Percentiles rank a stretch among this genome's conserved stretches.
Evolutionary conservation across 768 basidiomycete species (phyloP).

Genomic region (Dendrothele bispora): DNA sequence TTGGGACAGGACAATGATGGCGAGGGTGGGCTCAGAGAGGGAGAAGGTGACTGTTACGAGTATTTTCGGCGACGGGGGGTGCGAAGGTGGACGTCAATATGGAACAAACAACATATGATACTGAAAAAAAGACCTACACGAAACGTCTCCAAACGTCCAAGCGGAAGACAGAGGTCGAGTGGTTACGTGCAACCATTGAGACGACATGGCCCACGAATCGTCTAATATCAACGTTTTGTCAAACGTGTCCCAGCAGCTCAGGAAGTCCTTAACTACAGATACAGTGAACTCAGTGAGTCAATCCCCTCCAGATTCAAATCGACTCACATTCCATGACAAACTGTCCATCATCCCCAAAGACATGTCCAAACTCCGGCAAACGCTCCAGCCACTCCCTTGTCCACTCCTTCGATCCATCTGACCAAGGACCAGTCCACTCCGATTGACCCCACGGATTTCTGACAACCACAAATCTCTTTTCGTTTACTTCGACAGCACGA

Average conservation of each 20-base stretch:
- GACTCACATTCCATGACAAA: constrained; percentile 56
- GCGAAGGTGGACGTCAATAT: too few species aligned
- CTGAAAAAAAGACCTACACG: constrained; percentile 26
- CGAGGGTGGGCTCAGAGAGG: constrained; percentile 32
- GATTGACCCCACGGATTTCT: constrained; percentile 34
- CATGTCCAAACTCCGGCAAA: constrained; percentile 41
- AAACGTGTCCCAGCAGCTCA: constrained; percentile 42
- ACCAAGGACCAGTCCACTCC: constrained; percentile 18
- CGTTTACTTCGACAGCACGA: constrained; percentile 41
- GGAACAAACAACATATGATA: too few species aligned
- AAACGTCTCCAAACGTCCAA: constrained; percentile 55
- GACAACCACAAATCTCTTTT: constrained; percentile 47
- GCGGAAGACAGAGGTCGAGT: constrained; percentile 42
- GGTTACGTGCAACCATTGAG: constrained; percentile 49
- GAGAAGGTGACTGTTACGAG: constrained; percentile 48
- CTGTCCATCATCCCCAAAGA: constrained; percentile 51
- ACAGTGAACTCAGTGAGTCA: too few species aligned
- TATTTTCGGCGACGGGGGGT: too few species aligned
- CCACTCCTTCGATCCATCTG: constrained; percentile 60
- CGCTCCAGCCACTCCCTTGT: constrained; percentile 47
- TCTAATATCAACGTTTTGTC: constrained; percentile 50
- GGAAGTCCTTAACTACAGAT: constrained; percentile 43
- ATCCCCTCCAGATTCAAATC: constrained; percentile 3
- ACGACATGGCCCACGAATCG: constrained; percentile 45
- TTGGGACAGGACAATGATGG: constrained; percentile 48